These are phyloP conservation scores for Backusella mclennaniae DNA, from an alignment of 192 early-diverging fungal genomes.

Conservation along the genomic window DNA sequence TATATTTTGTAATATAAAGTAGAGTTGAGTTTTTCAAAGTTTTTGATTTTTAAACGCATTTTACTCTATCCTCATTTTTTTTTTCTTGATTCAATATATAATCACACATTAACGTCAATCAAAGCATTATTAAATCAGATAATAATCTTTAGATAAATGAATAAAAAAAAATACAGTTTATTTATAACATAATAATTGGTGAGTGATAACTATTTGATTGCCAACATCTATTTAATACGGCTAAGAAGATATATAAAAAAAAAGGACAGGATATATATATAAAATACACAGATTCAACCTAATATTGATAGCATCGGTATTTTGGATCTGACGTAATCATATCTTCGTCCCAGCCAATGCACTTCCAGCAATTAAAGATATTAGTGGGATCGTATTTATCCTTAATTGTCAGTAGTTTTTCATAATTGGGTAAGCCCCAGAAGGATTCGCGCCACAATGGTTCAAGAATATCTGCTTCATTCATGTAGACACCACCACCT, in stretches of 20 bases:
- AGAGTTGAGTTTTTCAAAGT: too few relatives aligned
- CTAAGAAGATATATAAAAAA: not conserved
- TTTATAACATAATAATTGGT: not conserved
- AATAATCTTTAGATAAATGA: not conserved
- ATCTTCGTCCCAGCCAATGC: conserved; percentile 39
- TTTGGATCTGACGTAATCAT: conserved; percentile 7
- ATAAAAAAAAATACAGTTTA: not conserved
- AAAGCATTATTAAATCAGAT: not conserved
- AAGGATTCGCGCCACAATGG: conserved; percentile 43
- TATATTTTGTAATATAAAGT: too few relatives aligned
- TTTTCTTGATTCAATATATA: too few relatives aligned
- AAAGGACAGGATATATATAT: not conserved
- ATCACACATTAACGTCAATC: too few relatives aligned
- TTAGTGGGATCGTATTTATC: conserved; percentile 40
- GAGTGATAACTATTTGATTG: not conserved
- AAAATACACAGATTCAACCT: not conserved
- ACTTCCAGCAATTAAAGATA: conserved; percentile 44
- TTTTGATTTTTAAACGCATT: too few relatives aligned
- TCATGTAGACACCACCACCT: conserved; percentile 44
- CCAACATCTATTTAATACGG: not conserved
- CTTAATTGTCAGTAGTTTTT: conserved; percentile 39
- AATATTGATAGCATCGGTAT: conserved; percentile 17
- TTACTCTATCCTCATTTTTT: too few relatives aligned
- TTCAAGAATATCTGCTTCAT: conserved; percentile 46
- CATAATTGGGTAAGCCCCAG: conserved; percentile 47